phyloP scores from a whole-genome alignment of 2,329 filamentous ascomycete species.

The Cephalotrichum gorgonifer region DNA sequence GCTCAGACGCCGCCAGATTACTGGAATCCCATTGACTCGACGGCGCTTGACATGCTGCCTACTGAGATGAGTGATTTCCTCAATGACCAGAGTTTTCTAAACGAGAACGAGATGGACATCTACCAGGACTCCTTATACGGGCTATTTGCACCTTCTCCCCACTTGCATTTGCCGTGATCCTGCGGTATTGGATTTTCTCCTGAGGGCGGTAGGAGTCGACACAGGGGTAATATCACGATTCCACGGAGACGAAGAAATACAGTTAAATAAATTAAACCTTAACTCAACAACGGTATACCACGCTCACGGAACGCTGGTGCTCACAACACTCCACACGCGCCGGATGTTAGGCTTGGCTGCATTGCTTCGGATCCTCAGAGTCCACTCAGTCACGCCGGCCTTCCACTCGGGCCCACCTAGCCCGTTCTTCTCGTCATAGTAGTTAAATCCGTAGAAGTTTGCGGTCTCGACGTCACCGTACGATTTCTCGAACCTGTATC shows the following conservation, averaged over 20 bases:
- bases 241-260: not conserved
- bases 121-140: constrained; percentile 19
- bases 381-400: constrained; percentile 9
- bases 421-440: constrained; percentile 9
- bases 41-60: not conserved
- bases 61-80: constrained; percentile 10
- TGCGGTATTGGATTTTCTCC: no score
- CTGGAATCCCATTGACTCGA: not conserved
- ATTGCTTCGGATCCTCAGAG: constrained; percentile 8
- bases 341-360: constrained; percentile 10
- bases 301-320: not conserved
- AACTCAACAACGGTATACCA: not conserved
- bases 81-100: constrained; percentile 18
- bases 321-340: constrained; percentile 7
- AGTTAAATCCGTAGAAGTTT: constrained; percentile 9
- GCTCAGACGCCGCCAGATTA: not conserved
- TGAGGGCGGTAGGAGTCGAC: no score
- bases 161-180: no score
- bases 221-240: not conserved
- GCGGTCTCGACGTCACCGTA: constrained; percentile 8
- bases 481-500: constrained; percentile 6
- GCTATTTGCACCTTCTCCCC: constrained; percentile 18
- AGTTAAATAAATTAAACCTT: not conserved
- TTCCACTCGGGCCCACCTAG: constrained; percentile 10
- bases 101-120: constrained; percentile 20